Evolutionary conservation across 2,329 filamentous ascomycete genomes (phyloP), one percentile per base, ranked within the genome.

Genomic region (Claviceps sp.): DNA sequence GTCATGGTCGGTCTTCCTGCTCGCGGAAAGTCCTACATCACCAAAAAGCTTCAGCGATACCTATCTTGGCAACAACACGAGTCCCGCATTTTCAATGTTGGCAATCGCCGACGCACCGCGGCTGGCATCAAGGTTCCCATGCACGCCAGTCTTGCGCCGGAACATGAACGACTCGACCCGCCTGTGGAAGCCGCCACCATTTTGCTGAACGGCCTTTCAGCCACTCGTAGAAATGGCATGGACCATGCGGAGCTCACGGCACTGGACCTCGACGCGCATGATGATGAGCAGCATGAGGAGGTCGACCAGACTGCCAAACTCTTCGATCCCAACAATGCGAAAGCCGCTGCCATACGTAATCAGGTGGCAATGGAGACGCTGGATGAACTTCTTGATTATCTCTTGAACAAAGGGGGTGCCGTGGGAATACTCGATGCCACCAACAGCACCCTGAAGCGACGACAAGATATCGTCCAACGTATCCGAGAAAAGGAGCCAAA

Each of bases 1-100:
- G 83, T 98, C 66, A 98, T 98, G 93, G 93, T 98, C 55, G 93
- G 93, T 57, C 72, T 98, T 61, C 93, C 93, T 2, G 93, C 93
- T 9, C 78, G 93, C 62, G 93, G 93, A 65, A 98, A 98, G 72
- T 96, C 90, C 52, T 98, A 98, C 70, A 95, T 98, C 62, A 97
- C 93, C 55, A 97, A 97, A 75, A 98, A 98, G 72, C 79, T 98
- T 56, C 86, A 93, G 54, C 81, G 93, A 55, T 98, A 97, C 65
- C 73, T 98, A 49, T 91, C 94, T 48, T 98, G 93, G 93, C 82
- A 96, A 62, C 93, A 98, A 64, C 91, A 98, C 69, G 88, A 95
- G 62, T 93, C 90, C 13, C 80, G 78, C 59, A 96, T 98, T 60
- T 98, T 98, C 79, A 98, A 98, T 62, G 93, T 98, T 40, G 93